Conservation (phyloP, 1,139 yeast genomes). For the Candida glucosophila region DNA sequence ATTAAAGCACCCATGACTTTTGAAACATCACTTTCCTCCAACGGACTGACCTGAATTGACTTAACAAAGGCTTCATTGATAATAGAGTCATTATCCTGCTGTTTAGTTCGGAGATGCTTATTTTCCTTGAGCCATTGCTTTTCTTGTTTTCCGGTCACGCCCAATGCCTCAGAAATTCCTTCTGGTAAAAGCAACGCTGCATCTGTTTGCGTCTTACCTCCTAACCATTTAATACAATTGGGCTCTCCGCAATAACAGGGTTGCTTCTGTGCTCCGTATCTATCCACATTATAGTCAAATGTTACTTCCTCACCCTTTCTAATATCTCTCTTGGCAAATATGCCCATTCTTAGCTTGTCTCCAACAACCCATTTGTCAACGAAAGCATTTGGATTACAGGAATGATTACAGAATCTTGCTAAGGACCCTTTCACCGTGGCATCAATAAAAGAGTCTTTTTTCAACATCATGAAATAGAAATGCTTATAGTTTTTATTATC, state of each 20-base stretch:
- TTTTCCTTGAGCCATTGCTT: conserved; percentile 58
- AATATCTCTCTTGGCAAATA: conserved; percentile 74
- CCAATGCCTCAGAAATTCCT: conserved; percentile 76
- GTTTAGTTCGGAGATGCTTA: conserved; percentile 36
- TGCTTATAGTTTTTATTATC: conserved; percentile 68
- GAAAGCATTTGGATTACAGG: conserved; percentile 88
- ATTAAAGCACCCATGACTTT: conserved; percentile 76
- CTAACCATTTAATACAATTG: conserved; percentile 87
- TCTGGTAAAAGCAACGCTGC: conserved; percentile 81
- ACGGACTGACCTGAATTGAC: conserved; percentile 45
- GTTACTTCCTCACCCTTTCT: conserved; percentile 83
- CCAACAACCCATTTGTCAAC: conserved; percentile 98
- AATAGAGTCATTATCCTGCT: conserved; percentile 49
- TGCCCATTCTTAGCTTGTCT: conserved; percentile 86
- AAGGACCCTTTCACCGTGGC: conserved; percentile 85
- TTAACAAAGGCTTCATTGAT: conserved; percentile 61
- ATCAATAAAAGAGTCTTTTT: conserved; percentile 86
- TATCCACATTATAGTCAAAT: conserved; percentile 91
- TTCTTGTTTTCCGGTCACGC: conserved; percentile 55
- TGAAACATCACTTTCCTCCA: conserved; percentile 56
- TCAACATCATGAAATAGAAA: conserved; percentile 96
- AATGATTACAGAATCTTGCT: conserved; percentile 90
- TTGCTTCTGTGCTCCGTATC: conserved; percentile 93
- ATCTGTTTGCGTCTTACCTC: conserved; percentile 95
- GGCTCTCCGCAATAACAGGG: conserved; percentile 92